These are phyloP conservation scores for Solanum etuberosum DNA, from an alignment of 257 asterid species.

Conservation along the genomic window DNA sequence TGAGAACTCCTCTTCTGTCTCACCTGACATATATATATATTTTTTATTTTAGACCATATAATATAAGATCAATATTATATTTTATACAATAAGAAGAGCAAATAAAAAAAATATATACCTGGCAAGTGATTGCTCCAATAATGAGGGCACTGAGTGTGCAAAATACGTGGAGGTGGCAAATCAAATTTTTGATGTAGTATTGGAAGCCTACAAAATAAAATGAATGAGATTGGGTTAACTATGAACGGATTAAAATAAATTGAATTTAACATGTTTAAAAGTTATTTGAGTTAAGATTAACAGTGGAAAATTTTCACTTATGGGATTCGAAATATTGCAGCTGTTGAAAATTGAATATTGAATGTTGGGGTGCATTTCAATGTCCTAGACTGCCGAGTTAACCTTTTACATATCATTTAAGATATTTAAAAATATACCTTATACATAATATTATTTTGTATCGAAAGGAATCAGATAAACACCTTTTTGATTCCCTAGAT, in stretches of 20 bases:
- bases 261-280: too few species aligned
- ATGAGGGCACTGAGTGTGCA: neutral
- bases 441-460: too few species aligned
- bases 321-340: fast-evolving
- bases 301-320: fast-evolving
- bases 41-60: neutral
- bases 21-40: neutral
- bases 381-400: too few species aligned
- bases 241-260: too few species aligned
- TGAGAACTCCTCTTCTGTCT: neutral
- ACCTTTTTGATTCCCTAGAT: fast-evolving
- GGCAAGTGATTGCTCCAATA: neutral
- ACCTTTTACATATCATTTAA: too few species aligned
- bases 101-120: neutral
- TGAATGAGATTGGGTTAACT: too few species aligned
- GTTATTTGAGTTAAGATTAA: too few species aligned
- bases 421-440: too few species aligned
- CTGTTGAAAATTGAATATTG: too few species aligned
- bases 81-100: too few species aligned
- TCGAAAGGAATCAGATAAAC: fast-evolving
- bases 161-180: neutral
- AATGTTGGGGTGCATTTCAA: too few species aligned
- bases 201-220: neutral
- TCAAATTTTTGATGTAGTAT: neutral
- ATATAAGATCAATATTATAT: too few species aligned